Evolutionary conservation across 352 stramenopile species (phyloP).

Genomic region (Ophiocytium majus): DNA sequence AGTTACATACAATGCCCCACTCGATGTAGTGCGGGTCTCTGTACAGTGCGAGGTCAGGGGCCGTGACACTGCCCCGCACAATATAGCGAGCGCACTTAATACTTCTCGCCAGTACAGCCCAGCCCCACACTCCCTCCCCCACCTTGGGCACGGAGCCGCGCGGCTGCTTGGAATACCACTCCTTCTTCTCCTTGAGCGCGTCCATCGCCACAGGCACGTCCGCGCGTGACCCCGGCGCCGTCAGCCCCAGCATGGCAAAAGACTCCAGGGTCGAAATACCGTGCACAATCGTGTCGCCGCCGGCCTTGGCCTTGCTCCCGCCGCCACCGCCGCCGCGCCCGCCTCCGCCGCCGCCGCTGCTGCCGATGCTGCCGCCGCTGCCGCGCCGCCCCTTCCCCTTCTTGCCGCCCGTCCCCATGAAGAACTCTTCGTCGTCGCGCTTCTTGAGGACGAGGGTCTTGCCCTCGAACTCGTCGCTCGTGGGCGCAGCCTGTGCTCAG

Average conservation of each 20-base stretch:
- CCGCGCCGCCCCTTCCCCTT: constrained; percentile 29
- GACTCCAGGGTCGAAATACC: constrained; percentile 89
- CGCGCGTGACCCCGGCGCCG: constrained; percentile 70
- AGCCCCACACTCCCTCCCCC: constrained; percentile 1
- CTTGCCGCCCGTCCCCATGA: constrained; percentile 27
- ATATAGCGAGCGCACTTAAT: not conserved
- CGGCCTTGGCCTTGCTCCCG: constrained; percentile 57
- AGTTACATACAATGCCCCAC: too few species aligned
- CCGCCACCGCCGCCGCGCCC: constrained; percentile 2
- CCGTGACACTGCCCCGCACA: too few species aligned
- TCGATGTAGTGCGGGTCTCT: too few species aligned
- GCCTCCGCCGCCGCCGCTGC: constrained; percentile 5
- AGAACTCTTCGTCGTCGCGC: constrained; percentile 49
- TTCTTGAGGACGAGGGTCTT: constrained; percentile 55
- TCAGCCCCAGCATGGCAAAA: constrained; percentile 83
- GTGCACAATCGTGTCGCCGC: constrained; percentile 60
- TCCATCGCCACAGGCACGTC: constrained; percentile 78
- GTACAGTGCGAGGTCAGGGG: too few species aligned
- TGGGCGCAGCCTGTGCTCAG: too few species aligned
- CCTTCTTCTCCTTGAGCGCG: constrained; percentile 92
- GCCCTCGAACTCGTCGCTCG: constrained; percentile 36
- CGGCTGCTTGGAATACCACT: constrained; percentile 71
- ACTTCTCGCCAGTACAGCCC: not conserved
- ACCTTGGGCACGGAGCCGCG: constrained; percentile 66
- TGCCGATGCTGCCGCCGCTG: not conserved